Percentiles rank a stretch among this genome's conserved stretches.
phyloP scores from a whole-genome alignment of 2,329 filamentous ascomycete genomes.

The Fusarium siculi region DNA sequence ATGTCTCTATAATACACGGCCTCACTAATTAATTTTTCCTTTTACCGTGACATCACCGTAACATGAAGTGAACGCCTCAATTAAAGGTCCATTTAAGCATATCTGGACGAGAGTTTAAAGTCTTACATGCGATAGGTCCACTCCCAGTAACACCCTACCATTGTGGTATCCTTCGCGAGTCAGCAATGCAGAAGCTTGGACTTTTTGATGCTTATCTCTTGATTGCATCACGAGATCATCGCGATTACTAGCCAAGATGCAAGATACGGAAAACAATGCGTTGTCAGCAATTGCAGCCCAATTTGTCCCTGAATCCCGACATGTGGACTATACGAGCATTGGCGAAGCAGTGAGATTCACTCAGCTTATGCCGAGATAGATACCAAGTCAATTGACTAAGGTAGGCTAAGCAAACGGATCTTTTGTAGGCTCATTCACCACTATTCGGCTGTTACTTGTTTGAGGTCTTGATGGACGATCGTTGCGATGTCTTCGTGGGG shows the following conservation, averaged over 20 bases:
- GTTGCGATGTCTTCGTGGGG: not conserved
- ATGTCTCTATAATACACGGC: not conserved
- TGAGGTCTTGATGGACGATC: not conserved
- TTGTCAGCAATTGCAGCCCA: not conserved
- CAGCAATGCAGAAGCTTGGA: not conserved
- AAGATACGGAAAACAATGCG: not conserved
- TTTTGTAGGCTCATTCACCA: not conserved
- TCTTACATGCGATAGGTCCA: constrained; percentile 8
- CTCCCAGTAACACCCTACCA: not conserved
- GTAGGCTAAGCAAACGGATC: not conserved
- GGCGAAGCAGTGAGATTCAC: not conserved
- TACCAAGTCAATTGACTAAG: not conserved
- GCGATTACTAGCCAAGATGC: not conserved
- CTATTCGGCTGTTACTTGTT: not conserved
- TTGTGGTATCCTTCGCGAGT: not conserved
- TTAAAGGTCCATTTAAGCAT: not conserved
- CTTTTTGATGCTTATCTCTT: not conserved
- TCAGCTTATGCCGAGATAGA: not conserved
- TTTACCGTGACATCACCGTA: not conserved
- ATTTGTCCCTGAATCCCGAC: not conserved
- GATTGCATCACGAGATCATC: not conserved
- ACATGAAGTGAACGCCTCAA: not conserved
- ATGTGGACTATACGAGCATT: not conserved
- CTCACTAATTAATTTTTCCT: not conserved
- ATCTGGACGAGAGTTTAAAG: not conserved